Conservation (phyloP, 176 grass and related monocot species). For the Aegilops umbellulata region DNA sequence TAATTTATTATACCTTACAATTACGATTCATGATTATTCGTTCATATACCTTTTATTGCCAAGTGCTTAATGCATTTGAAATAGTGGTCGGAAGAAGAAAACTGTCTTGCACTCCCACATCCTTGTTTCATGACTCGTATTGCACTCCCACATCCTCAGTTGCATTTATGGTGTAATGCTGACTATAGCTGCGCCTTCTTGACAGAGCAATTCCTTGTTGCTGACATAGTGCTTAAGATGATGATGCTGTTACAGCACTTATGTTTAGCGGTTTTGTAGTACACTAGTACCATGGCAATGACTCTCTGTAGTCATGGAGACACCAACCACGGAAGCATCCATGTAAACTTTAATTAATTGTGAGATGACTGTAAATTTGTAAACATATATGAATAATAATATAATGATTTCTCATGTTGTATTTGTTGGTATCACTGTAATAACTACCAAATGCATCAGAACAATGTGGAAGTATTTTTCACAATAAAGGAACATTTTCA, state of each 20-base stretch:
- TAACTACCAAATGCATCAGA: constrained; percentile 9
- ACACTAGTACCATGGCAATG: not conserved
- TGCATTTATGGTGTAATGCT: constrained; percentile 15
- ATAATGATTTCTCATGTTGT: not conserved
- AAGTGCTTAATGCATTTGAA: constrained; percentile 17
- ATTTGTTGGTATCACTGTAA: not conserved
- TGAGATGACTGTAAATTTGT: not conserved
- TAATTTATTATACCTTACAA: not conserved
- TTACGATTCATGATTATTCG: not conserved
- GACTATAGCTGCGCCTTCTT: not conserved
- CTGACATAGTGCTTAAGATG: not conserved
- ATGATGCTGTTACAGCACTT: not conserved
- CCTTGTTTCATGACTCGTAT: constrained; percentile 9
- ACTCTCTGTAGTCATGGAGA: not conserved
- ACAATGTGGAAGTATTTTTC: not conserved
- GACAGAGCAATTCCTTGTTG: not conserved
- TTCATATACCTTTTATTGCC: constrained; percentile 6
- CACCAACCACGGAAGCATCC: not conserved
- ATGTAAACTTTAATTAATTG: not conserved
- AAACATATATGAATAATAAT: not conserved
- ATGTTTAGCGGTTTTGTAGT: constrained; percentile 3
- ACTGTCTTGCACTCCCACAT: not conserved
- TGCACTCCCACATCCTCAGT: not conserved
- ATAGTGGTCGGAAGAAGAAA: constrained; percentile 15
- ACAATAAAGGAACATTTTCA: not conserved